Percentiles rank a stretch among this genome's conserved stretches.
Conservation (phyloP, 768 basidiomycete genomes). For the Podaxis rugospora region DNA sequence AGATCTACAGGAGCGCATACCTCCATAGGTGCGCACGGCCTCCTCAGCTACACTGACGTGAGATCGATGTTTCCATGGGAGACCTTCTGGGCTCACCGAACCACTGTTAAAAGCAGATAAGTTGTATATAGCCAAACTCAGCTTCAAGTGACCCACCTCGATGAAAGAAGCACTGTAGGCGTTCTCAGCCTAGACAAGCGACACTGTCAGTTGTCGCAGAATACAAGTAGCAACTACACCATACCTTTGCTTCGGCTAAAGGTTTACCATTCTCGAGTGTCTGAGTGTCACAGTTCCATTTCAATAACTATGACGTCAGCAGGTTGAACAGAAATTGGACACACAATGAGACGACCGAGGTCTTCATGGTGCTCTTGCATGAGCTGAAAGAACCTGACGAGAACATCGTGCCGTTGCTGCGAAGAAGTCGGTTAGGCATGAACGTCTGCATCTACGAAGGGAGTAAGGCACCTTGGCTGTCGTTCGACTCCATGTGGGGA, state of each 20-base stretch:
- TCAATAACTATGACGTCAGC: conserved; percentile 22
- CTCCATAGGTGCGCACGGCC: conserved; percentile 88
- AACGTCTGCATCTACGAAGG: not conserved
- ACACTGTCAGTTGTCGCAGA: not conserved
- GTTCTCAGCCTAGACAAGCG: conserved; percentile 66
- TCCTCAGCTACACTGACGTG: conserved; percentile 65
- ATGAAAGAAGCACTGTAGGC: conserved; percentile 81
- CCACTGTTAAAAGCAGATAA: conserved; percentile 48
- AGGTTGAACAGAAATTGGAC: conserved; percentile 20
- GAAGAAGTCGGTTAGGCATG: not conserved
- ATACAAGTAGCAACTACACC: not conserved
- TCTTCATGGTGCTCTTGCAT: conserved; percentile 87
- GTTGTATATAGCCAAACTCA: not conserved
- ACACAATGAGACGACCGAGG: conserved; percentile 77
- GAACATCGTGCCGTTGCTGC: conserved; percentile 77
- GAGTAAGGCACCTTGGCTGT: conserved; percentile 64
- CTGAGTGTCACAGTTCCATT: conserved; percentile 31
- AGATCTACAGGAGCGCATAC: conserved; percentile 30
- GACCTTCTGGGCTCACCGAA: conserved; percentile 51
- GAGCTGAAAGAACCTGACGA: conserved; percentile 72
- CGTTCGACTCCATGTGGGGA: conserved; percentile 82
- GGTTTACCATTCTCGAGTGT: conserved; percentile 97
- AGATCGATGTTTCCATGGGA: conserved; percentile 6
- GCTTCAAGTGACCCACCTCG: conserved; percentile 46
- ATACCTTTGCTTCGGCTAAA: conserved; percentile 74